phyloP scores from a whole-genome alignment of 108 stramenopile genomes.

The Cyclotella choctawhatcheeana region DNA sequence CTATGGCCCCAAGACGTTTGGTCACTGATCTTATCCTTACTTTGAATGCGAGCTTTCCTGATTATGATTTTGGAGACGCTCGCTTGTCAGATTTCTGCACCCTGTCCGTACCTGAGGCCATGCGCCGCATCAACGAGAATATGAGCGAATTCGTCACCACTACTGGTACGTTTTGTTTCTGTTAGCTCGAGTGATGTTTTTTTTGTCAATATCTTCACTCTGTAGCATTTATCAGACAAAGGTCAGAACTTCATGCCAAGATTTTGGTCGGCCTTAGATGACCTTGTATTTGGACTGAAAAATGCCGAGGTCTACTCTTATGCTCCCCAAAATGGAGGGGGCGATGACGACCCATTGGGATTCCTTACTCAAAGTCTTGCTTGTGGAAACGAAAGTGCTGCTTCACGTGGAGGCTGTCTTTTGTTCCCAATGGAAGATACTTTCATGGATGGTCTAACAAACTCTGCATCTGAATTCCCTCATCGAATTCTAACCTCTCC shows the following conservation, averaged over 20 bases:
- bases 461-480: conserved; percentile 16
- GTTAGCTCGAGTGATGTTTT: background rate
- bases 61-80: conserved; percentile 90
- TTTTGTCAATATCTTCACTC: background rate
- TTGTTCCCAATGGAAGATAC: conserved; percentile 14
- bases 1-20: conserved; percentile 77
- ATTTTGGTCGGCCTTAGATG: conserved; percentile 78
- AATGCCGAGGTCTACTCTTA: conserved; percentile 91
- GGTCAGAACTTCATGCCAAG: conserved; percentile 55
- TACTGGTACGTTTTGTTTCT: conserved; percentile 23
- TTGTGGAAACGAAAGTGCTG: conserved; percentile 14
- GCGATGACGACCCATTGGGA: conserved; percentile 71
- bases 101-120: conserved; percentile 55
- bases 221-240: conserved; percentile 19
- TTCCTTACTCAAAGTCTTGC: conserved; percentile 51
- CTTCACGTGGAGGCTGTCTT: conserved; percentile 21
- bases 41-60: conserved; percentile 92
- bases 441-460: conserved; percentile 11
- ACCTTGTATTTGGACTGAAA: conserved; percentile 67
- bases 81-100: conserved; percentile 82
- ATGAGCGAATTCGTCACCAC: conserved; percentile 66
- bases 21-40: conserved; percentile 94
- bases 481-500: conserved; percentile 26
- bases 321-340: conserved; percentile 61
- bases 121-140: conserved; percentile 69